phyloP scores from a whole-genome alignment of 1,139 yeast genomes.

The Hyphopichia wangnamkhiaoensis region DNA sequence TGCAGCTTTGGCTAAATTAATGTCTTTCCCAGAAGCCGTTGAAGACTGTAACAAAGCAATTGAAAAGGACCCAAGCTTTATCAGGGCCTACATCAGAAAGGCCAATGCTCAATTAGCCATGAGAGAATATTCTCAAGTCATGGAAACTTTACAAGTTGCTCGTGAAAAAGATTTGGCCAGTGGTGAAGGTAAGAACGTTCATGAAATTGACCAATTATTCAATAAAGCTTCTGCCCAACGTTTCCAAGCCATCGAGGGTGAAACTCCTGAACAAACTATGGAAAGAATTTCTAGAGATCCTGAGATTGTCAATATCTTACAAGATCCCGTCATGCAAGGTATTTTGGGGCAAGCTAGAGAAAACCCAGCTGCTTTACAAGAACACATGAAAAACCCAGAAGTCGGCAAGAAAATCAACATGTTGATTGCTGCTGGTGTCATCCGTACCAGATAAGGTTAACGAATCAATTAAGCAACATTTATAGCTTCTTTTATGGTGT shows the following conservation, averaged over 20 bases:
- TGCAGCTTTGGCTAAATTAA: slow-evolving; percentile 89
- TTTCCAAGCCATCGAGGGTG: slow-evolving; percentile 81
- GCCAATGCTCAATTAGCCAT: slow-evolving; percentile 93
- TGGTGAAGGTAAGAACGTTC: slow-evolving; percentile 54
- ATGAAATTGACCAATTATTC: slow-evolving; percentile 82
- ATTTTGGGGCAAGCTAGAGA: slow-evolving; percentile 92
- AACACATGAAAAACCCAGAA: slow-evolving; percentile 96
- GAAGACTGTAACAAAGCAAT: slow-evolving; percentile 91
- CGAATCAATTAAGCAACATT: background rate
- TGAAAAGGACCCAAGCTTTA: slow-evolving; percentile 79
- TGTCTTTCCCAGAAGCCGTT: slow-evolving; percentile 97
- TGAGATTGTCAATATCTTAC: slow-evolving; percentile 84
- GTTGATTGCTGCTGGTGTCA: slow-evolving; percentile 95
- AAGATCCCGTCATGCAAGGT: slow-evolving; percentile 97
- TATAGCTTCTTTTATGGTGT: background rate
- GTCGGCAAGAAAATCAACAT: slow-evolving; percentile 85
- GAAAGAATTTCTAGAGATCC: slow-evolving; percentile 93
- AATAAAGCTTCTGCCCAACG: slow-evolving; percentile 77
- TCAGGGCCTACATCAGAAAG: slow-evolving; percentile 95
- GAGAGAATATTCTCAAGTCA: slow-evolving; percentile 80
- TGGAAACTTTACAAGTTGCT: slow-evolving; percentile 80
- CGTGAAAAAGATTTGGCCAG: slow-evolving; percentile 69
- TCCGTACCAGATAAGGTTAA: slow-evolving; percentile 71
- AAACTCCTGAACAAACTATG: slow-evolving; percentile 92
- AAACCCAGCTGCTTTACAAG: slow-evolving; percentile 95